Evolutionary conservation across 2,329 filamentous ascomycete genomes (phyloP).

Genomic region (Exserohilum rostratum): DNA sequence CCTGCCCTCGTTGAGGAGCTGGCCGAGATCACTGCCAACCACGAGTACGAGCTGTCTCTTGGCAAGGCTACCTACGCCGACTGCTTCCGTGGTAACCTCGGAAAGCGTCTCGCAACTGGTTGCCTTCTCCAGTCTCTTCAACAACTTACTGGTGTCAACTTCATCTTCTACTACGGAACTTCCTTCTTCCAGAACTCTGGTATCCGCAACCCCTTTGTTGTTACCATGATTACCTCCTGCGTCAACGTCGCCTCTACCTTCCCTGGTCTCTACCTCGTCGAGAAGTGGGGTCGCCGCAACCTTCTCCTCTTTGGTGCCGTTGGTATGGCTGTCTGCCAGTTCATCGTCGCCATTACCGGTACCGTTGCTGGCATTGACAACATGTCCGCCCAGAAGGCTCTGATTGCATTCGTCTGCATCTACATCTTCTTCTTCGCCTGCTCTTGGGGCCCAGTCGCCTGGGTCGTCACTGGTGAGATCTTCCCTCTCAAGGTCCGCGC

Average conservation of each 20-base stretch:
- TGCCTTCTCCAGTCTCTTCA: conserved; percentile 79
- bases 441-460: conserved; percentile 77
- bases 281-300: conserved; percentile 76
- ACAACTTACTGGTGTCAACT: conserved; percentile 66
- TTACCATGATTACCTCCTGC: conserved; percentile 75
- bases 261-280: conserved; percentile 76
- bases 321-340: conserved; percentile 66
- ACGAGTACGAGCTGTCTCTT: conserved; percentile 74
- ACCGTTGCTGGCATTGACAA: conserved; percentile 47
- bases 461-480: conserved; percentile 60
- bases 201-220: conserved; percentile 63
- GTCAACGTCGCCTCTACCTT: conserved; percentile 80
- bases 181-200: conserved; percentile 51
- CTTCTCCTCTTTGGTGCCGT: conserved; percentile 76
- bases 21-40: conserved; percentile 68
- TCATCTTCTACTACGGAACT: conserved; percentile 53
- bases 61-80: conserved; percentile 53
- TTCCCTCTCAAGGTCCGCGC: conserved; percentile 56
- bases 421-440: conserved; percentile 83
- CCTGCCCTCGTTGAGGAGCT: conserved; percentile 67
- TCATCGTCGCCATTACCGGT: conserved; percentile 51
- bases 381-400: conserved; percentile 46
- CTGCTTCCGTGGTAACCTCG: conserved; percentile 54
- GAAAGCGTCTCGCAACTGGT: conserved; percentile 72
- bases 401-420: conserved; percentile 61